Evolutionary conservation across 177 flowering plant species (phyloP).

Genomic region (Tripterygium wilfordii): DNA sequence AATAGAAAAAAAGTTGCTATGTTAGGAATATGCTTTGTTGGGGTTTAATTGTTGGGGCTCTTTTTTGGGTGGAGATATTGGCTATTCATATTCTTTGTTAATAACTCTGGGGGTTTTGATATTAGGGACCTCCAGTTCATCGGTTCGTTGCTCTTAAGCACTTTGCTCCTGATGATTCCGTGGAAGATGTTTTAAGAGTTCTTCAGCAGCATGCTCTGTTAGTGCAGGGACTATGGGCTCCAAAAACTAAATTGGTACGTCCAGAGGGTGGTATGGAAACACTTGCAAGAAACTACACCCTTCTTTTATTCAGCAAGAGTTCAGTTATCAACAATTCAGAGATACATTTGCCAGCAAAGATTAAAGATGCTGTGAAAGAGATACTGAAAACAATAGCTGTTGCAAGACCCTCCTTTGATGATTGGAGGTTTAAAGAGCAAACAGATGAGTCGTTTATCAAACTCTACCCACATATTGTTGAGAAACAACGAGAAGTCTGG

Average conservation of each 20-base stretch:
- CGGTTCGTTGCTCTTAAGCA: constrained; percentile 54
- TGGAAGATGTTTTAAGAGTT: constrained; percentile 46
- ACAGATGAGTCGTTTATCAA: constrained; percentile 49
- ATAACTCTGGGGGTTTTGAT: background rate
- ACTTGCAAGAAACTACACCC: constrained; percentile 48
- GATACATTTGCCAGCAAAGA: constrained; percentile 12
- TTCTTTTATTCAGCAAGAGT: constrained; percentile 50
- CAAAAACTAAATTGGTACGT: constrained; percentile 30
- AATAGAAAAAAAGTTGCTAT: too few species aligned
- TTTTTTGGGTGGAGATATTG: too few species aligned
- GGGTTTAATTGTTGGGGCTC: too few species aligned
- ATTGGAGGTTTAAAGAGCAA: constrained; percentile 68
- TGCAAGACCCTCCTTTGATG: constrained; percentile 35
- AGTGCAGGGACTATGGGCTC: constrained; percentile 83
- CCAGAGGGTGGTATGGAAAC: constrained; percentile 9
- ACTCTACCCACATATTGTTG: constrained; percentile 46
- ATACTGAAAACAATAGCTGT: constrained; percentile 41
- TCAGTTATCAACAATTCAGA: constrained; percentile 18
- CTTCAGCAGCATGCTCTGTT: constrained; percentile 46
- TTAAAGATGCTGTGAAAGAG: constrained; percentile 12
- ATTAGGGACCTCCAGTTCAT: constrained; percentile 51
- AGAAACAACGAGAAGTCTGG: constrained; percentile 44
- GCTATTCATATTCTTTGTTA: background rate
- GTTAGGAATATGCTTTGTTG: too few species aligned
- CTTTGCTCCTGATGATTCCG: constrained; percentile 58